These are phyloP conservation scores for Cercospora nicotianae DNA, from an alignment of 2,329 filamentous ascomycete genomes.

Conservation along the genomic window DNA sequence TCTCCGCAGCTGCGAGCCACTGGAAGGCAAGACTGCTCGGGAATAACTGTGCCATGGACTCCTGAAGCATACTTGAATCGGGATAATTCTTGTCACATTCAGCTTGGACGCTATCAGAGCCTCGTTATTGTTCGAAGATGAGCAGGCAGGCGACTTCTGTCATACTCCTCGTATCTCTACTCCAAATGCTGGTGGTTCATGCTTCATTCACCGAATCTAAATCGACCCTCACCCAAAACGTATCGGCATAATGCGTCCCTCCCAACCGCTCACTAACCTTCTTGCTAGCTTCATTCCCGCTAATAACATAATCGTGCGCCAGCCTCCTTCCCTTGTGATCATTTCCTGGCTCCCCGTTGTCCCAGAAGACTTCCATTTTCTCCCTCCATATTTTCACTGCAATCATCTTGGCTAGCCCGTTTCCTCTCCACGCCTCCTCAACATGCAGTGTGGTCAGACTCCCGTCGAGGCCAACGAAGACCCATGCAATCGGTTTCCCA, in stretches of 20 bases:
- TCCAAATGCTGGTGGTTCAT: not conserved
- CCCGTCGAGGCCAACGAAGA: constrained; percentile 62
- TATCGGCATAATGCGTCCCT: constrained; percentile 56
- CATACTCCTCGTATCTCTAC: not conserved
- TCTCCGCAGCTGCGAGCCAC: not conserved
- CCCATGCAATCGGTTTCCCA: constrained; percentile 60
- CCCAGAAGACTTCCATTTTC: constrained; percentile 44
- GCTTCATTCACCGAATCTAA: constrained; percentile 26
- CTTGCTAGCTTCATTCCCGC: constrained; percentile 61
- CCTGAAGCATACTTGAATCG: no score
- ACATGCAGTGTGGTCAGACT: constrained; percentile 63
- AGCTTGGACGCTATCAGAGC: not conserved
- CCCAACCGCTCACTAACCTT: constrained; percentile 63
- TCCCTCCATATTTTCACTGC: constrained; percentile 59
- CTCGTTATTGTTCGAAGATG: not conserved
- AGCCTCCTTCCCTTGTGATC: constrained; percentile 48
- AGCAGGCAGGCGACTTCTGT: not conserved
- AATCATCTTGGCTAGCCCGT: constrained; percentile 63
- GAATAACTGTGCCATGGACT: no score
- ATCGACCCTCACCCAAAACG: constrained; percentile 58
- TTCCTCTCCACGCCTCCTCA: constrained; percentile 59
- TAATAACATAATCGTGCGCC: constrained; percentile 64
- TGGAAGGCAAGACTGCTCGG: no score
- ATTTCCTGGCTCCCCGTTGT: constrained; percentile 26
- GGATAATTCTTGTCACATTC: not conserved